Percentiles rank a stretch among this genome's conserved stretches.
Evolutionary conservation across 129 eudicot genomes (phyloP).

Genomic region (Apium graveolens): DNA sequence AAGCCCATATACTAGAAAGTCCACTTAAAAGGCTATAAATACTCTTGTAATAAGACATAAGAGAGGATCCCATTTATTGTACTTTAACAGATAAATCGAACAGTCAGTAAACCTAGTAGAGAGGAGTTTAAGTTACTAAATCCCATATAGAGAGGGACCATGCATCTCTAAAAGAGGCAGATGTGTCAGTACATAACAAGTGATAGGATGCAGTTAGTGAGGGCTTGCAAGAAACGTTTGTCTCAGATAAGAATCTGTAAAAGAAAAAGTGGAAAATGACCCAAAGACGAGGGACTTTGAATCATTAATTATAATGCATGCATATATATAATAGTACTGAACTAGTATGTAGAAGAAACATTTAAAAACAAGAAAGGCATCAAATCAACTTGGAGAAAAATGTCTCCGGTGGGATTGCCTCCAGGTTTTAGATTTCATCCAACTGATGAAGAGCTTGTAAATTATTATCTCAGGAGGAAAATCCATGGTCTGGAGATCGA

Average conservation of each 20-base stretch:
- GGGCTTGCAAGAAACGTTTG: slow-evolving; percentile 76
- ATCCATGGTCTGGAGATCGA: slow-evolving; percentile 84
- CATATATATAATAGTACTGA: slow-evolving; percentile 5
- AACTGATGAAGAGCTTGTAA: slow-evolving; percentile 91
- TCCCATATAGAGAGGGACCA: not conserved
- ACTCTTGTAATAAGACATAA: no score
- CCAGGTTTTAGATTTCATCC: slow-evolving; percentile 98
- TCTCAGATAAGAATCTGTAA: slow-evolving; percentile 66
- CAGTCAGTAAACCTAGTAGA: no score
- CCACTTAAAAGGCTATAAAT: no score
- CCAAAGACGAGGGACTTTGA: slow-evolving; percentile 68
- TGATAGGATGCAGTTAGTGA: slow-evolving; percentile 2
- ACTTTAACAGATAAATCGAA: no score
- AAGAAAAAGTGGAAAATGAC: slow-evolving; percentile 55
- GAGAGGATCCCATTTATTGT: no score
- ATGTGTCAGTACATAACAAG: slow-evolving; percentile 8
- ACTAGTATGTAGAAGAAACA: not conserved
- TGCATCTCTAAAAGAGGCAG: not conserved
- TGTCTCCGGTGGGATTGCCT: slow-evolving; percentile 97
- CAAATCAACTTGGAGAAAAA: slow-evolving; percentile 9
- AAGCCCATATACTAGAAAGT: no score
- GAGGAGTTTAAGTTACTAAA: slow-evolving; percentile 2
- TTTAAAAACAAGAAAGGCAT: not conserved
- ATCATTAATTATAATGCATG: slow-evolving; percentile 32
- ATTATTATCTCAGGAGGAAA: slow-evolving; percentile 85